phyloP scores from a whole-genome alignment of 306 rosid genomes.

The Gynostemma pentaphyllum region DNA sequence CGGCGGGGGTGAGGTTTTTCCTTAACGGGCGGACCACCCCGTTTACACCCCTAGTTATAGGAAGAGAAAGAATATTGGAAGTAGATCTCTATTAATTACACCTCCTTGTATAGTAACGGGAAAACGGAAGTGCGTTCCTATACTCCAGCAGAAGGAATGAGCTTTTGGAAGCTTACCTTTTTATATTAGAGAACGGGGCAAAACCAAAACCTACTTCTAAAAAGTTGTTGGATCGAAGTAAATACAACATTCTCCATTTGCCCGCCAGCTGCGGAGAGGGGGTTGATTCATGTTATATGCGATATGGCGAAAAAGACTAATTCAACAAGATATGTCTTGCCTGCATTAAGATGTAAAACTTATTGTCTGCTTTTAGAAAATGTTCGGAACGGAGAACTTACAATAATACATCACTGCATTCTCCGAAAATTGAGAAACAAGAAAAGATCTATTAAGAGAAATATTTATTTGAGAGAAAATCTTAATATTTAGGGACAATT shows the following conservation, averaged over 20 bases:
- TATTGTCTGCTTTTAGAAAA: neutral
- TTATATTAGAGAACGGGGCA: no score
- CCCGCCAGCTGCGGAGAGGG: neutral
- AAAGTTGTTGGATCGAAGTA: neutral
- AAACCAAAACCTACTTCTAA: no score
- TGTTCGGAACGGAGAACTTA: neutral
- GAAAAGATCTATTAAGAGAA: constrained; percentile 1
- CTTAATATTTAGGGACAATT: neutral
- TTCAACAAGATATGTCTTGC: neutral
- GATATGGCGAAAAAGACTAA: neutral
- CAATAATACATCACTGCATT: neutral
- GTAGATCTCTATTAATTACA: no score
- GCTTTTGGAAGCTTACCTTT: no score
- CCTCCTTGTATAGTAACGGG: no score
- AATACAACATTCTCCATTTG: neutral
- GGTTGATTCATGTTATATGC: neutral
- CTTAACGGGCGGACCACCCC: no score
- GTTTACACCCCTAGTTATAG: no score
- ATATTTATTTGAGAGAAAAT: neutral
- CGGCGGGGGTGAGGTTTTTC: no score
- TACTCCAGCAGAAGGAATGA: no score
- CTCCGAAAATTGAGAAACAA: neutral
- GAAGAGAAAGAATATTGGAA: no score
- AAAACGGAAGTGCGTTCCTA: no score
- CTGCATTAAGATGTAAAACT: neutral